Evolutionary conservation across 345 rosid genomes (phyloP).

Genomic region (Syzygium aromaticum): DNA sequence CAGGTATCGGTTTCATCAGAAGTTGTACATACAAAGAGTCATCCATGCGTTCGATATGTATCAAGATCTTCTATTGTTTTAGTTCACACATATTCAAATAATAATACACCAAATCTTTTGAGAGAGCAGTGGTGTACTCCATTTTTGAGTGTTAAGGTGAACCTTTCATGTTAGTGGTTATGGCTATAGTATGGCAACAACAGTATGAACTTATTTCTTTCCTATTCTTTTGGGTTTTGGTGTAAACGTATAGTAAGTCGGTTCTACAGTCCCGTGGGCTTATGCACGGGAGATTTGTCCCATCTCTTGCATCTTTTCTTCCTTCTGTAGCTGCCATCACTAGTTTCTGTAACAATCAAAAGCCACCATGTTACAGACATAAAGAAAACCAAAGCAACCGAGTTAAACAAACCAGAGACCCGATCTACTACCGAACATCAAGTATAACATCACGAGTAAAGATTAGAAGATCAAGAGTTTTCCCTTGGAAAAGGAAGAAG

Average conservation of each 20-base stretch:
- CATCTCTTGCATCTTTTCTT: background rate
- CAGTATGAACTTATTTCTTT: background rate
- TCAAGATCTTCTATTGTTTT: slow-evolving; percentile 65
- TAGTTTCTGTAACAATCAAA: background rate
- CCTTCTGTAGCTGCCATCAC: background rate
- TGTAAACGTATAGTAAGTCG: background rate
- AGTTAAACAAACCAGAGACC: background rate
- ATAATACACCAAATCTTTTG: background rate
- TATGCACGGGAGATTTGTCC: background rate
- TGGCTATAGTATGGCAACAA: background rate
- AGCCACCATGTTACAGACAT: background rate
- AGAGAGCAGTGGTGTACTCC: background rate
- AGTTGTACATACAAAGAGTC: slow-evolving; percentile 61
- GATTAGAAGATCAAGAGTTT: background rate
- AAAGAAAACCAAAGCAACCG: background rate
- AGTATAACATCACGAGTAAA: background rate
- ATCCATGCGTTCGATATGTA: slow-evolving; percentile 61
- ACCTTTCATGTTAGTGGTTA: background rate
- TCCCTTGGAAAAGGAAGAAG: background rate
- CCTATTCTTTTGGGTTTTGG: background rate
- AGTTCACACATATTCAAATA: background rate
- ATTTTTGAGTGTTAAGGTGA: background rate
- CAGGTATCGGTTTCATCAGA: slow-evolving; percentile 75
- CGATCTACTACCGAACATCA: background rate
- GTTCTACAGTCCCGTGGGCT: background rate